These are phyloP conservation scores for Candida fluviatilis DNA, from an alignment of 805 yeast genomes.

Conservation along the genomic window DNA sequence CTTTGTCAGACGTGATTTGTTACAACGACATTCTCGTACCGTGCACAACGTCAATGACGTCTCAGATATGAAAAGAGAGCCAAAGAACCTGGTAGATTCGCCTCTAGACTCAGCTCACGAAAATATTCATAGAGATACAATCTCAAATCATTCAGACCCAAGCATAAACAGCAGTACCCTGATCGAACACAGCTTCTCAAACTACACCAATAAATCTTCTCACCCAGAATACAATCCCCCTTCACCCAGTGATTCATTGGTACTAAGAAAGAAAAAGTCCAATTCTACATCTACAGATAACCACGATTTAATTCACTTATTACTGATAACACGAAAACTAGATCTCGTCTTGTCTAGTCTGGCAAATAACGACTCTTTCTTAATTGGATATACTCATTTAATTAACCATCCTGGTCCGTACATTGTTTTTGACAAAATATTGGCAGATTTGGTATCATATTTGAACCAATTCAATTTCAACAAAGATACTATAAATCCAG, in stretches of 20 bases:
- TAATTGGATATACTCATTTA: conserved; percentile 28
- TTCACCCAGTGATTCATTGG: neutral
- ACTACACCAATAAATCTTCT: neutral
- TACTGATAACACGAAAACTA: conserved; percentile 24
- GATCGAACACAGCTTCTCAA: neutral
- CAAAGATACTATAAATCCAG: conserved; percentile 17
- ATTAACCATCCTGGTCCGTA: conserved; percentile 9
- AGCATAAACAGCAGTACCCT: too few species aligned
- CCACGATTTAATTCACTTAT: conserved; percentile 23
- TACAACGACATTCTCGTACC: conserved; percentile 74
- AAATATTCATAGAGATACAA: too few species aligned
- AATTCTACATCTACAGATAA: conserved; percentile 1
- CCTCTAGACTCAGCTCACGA: too few species aligned
- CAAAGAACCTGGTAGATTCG: too few species aligned
- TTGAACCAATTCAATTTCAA: conserved; percentile 11
- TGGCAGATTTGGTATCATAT: conserved; percentile 18
- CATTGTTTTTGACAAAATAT: conserved; percentile 16
- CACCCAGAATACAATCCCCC: neutral
- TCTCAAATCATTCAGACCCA: too few species aligned
- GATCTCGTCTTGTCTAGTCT: conserved; percentile 13
- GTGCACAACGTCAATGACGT: conserved; percentile 49
- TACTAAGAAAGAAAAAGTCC: neutral
- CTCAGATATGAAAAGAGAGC: neutral
- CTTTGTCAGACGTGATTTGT: conserved; percentile 72
- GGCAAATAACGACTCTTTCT: conserved; percentile 22